Evolutionary conservation across 495 filamentous ascomycete genomes (phyloP).

Genomic region (Tuber umbilicatum): DNA sequence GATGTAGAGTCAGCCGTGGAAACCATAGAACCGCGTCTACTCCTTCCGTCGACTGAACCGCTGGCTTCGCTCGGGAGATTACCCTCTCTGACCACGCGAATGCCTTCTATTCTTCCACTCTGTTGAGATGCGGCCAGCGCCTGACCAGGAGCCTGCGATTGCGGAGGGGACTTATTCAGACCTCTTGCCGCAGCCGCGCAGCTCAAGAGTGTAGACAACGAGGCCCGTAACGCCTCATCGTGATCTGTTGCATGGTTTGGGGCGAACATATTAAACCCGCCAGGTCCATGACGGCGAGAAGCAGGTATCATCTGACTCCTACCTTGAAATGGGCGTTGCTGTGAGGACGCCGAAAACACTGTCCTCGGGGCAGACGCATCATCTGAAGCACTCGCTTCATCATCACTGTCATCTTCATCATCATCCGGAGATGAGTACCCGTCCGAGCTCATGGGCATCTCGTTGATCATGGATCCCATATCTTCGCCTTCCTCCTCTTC

Average conservation of each 20-base stretch:
- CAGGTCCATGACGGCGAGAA: conserved; percentile 46
- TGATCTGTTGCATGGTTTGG: conserved; percentile 78
- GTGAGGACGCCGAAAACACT: conserved; percentile 17
- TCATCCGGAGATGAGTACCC: conserved; percentile 29
- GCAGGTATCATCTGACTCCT: conserved; percentile 41
- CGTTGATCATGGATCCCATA: conserved; percentile 30
- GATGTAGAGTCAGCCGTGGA: conserved; percentile 9
- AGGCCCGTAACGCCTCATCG: conserved; percentile 85
- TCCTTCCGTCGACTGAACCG: conserved; percentile 1
- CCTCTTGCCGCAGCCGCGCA: conserved; percentile 76
- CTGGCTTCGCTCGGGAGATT: conserved; percentile 17
- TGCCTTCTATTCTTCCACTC: conserved; percentile 37
- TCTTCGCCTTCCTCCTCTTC: conserved; percentile 35
- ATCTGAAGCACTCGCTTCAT: conserved; percentile 33
- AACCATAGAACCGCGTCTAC: background rate
- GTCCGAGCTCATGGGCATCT: conserved; percentile 31
- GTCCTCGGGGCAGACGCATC: conserved; percentile 7
- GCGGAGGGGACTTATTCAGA: conserved; percentile 57
- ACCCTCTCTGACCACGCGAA: conserved; percentile 33
- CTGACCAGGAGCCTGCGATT: conserved; percentile 9
- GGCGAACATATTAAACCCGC: conserved; percentile 57
- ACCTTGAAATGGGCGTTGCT: conserved; percentile 9
- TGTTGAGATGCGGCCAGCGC: conserved; percentile 22
- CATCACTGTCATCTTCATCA: conserved; percentile 31
- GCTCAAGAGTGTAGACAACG: conserved; percentile 87